phyloP scores from a whole-genome alignment of 2,329 filamentous ascomycete genomes.

The Alternaria sp. region DNA sequence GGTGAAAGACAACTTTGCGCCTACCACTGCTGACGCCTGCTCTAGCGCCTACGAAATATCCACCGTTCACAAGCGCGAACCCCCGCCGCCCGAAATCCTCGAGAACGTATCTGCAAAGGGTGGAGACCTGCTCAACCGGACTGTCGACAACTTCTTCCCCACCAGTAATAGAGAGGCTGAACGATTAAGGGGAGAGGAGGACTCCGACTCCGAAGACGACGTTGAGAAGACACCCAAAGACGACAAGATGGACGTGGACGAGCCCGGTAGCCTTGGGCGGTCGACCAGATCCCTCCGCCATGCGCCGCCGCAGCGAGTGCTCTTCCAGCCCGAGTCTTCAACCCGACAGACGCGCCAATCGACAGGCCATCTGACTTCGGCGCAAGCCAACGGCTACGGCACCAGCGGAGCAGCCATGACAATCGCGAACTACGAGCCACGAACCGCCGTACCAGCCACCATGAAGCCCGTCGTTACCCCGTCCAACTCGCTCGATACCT shows the following conservation, averaged over 20 bases:
- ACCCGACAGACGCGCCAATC: slow-evolving; percentile 68
- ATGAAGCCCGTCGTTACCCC: slow-evolving; percentile 78
- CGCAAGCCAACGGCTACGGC: slow-evolving; percentile 51
- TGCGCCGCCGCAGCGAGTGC: slow-evolving; percentile 81
- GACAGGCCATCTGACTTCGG: slow-evolving; percentile 48
- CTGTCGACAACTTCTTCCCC: slow-evolving; percentile 73
- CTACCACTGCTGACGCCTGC: slow-evolving; percentile 6
- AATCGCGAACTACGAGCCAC: slow-evolving; percentile 73
- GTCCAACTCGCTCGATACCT: slow-evolving; percentile 73
- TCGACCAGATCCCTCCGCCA: slow-evolving; percentile 66
- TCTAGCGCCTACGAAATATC: slow-evolving; percentile 78
- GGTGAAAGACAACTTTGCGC: neutral
- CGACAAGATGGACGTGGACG: slow-evolving; percentile 58
- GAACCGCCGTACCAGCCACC: slow-evolving; percentile 65
- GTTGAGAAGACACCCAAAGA: slow-evolving; percentile 55
- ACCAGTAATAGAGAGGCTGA: slow-evolving; percentile 57
- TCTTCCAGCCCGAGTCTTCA: slow-evolving; percentile 82
- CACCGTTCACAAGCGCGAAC: slow-evolving; percentile 76
- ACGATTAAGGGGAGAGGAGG: slow-evolving; percentile 59
- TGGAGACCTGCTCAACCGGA: slow-evolving; percentile 77
- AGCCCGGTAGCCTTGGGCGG: slow-evolving; percentile 53
- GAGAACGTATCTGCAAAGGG: slow-evolving; percentile 82
- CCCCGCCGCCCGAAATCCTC: slow-evolving; percentile 85
- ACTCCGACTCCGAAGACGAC: slow-evolving; percentile 55
- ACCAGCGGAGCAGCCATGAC: slow-evolving; percentile 58